Percentiles rank a stretch among this genome's conserved stretches.
Conservation (phyloP, 2,329 filamentous ascomycete species). For the Arachnomyces sp. region DNA sequence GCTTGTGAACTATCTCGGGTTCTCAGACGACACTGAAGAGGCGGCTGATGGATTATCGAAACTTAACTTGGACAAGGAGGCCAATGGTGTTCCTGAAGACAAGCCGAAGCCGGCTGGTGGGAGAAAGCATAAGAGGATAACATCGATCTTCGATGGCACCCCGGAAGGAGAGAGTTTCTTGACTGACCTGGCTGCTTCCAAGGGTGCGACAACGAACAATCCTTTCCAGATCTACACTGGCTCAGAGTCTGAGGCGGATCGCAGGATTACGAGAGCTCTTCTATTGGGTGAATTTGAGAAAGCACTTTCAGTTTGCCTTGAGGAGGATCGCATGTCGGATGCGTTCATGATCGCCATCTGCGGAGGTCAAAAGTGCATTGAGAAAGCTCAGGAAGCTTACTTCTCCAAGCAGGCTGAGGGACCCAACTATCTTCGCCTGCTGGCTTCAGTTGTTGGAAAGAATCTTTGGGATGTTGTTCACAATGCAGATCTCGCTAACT, state of each 20-base stretch:
- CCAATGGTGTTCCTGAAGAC: constrained; percentile 40
- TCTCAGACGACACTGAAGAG: constrained; percentile 55
- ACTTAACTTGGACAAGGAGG: constrained; percentile 32
- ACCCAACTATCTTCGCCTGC: constrained; percentile 83
- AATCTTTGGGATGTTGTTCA: constrained; percentile 98
- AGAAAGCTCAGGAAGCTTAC: constrained; percentile 88
- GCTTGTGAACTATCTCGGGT: constrained; percentile 84
- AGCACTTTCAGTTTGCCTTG: constrained; percentile 79
- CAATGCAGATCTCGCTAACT: constrained; percentile 84
- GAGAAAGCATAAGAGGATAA: constrained; percentile 56
- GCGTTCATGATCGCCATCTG: constrained; percentile 98
- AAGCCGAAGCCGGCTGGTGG: constrained; percentile 25
- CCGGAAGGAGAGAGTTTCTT: constrained; percentile 78
- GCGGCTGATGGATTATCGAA: constrained; percentile 35
- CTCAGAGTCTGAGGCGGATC: constrained; percentile 74
- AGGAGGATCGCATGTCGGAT: constrained; percentile 84
- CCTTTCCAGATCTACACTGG: constrained; percentile 86
- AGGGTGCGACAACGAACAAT: constrained; percentile 85
- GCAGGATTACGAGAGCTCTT: constrained; percentile 75
- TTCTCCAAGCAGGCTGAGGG: constrained; percentile 71
- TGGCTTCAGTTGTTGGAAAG: constrained; percentile 88
- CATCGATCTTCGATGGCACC: constrained; percentile 70
- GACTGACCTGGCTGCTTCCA: constrained; percentile 73
- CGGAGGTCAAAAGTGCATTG: constrained; percentile 83
- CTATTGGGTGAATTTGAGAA: constrained; percentile 86